Percentiles rank a stretch among this genome's conserved stretches.
Conservation (phyloP, 2,329 filamentous ascomycete genomes). For the Tolypocladium sp. region DNA sequence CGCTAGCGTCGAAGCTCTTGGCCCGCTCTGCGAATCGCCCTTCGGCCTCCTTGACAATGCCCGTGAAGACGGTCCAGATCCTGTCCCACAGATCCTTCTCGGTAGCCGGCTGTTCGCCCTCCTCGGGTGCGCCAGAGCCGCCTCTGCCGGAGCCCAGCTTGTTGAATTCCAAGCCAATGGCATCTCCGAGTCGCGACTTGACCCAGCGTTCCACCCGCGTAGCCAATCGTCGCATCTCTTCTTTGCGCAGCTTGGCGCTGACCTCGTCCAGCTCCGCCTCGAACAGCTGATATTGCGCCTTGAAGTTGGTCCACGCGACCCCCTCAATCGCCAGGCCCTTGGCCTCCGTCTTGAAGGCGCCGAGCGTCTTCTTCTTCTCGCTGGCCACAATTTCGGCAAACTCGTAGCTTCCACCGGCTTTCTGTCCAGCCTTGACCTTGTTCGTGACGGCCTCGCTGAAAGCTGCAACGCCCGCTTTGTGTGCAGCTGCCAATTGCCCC, state of each 20-base stretch:
- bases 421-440: constrained; percentile 86
- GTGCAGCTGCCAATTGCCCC: constrained; percentile 78
- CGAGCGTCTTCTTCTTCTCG: constrained; percentile 69
- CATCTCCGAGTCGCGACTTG: constrained; percentile 75
- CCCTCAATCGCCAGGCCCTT: constrained; percentile 66
- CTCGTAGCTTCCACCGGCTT: constrained; percentile 82
- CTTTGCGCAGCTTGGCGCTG: constrained; percentile 74
- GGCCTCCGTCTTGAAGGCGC: constrained; percentile 68
- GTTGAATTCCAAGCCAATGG: constrained; percentile 89
- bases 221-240: constrained; percentile 91
- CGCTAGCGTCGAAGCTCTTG: constrained; percentile 84
- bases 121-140: constrained; percentile 71
- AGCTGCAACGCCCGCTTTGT: constrained; percentile 74
- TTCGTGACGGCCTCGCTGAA: constrained; percentile 84
- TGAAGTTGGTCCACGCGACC: constrained; percentile 82
- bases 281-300: constrained; percentile 69
- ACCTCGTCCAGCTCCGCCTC: constrained; percentile 88
- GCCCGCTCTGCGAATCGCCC: constrained; percentile 78
- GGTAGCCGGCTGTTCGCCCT: constrained; percentile 58
- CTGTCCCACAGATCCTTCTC: constrained; percentile 95
- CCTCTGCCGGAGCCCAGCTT: constrained; percentile 83
- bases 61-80: constrained; percentile 79
- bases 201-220: constrained; percentile 93
- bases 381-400: constrained; percentile 87
- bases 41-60: constrained; percentile 79